A percentile compares a stretch with the other conserved stretches of the same genome.
These are phyloP conservation scores for Cucurbita ficifolia DNA, from an alignment of 306 rosid genomes.

Conservation along the genomic window DNA sequence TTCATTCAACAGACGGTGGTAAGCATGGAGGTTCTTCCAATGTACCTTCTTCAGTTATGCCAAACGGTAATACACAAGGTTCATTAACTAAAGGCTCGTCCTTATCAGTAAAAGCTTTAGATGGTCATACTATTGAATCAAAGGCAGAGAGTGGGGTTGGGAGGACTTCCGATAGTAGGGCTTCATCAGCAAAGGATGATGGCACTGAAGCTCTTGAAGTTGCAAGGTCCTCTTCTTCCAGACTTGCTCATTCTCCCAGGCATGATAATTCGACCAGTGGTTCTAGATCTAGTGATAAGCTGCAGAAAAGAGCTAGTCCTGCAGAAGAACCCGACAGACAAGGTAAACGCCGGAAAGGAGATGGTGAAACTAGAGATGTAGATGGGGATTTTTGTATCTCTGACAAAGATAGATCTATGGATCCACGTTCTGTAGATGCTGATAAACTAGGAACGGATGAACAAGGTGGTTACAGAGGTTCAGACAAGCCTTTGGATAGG, in stretches of 20 bases:
- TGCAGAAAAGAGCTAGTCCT: conserved; percentile 77
- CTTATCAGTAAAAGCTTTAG: conserved; percentile 29
- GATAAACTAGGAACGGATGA: conserved; percentile 64
- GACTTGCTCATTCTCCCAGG: conserved; percentile 68
- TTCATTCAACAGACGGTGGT: conserved; percentile 40
- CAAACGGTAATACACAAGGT: conserved; percentile 43
- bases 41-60: conserved; percentile 31
- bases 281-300: conserved; percentile 64
- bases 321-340: conserved; percentile 85
- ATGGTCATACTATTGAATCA: conserved; percentile 40
- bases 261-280: conserved; percentile 38
- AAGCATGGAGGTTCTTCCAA: conserved; percentile 32
- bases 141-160: conserved; percentile 49
- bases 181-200: conserved; percentile 56
- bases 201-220: conserved; percentile 46
- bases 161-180: conserved; percentile 51
- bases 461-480: conserved; percentile 33
- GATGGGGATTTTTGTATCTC: conserved; percentile 58
- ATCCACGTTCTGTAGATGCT: conserved; percentile 44
- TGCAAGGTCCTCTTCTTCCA: conserved; percentile 53
- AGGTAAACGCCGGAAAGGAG: conserved; percentile 86
- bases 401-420: conserved; percentile 70
- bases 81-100: conserved; percentile 37
- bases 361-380: conserved; percentile 51
- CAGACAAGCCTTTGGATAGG: conserved; percentile 68